These are phyloP conservation scores for Suillus ampliporus DNA, from an alignment of 768 basidiomycete species.

Conservation along the genomic window DNA sequence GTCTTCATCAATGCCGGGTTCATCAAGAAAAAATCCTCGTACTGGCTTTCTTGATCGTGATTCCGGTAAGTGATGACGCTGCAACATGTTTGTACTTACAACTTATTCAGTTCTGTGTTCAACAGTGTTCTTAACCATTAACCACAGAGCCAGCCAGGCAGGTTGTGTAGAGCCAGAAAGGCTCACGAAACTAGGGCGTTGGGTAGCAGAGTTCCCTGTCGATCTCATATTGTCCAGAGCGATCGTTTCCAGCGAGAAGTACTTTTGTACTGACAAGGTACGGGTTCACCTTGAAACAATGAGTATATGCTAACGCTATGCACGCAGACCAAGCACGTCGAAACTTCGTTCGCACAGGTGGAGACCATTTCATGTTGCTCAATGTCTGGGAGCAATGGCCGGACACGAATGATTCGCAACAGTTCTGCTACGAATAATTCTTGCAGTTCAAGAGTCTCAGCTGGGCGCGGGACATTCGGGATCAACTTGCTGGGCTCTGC, in stretches of 20 bases:
- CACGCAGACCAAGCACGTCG: conserved; percentile 98
- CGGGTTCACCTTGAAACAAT: conserved; percentile 24
- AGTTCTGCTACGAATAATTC: conserved; percentile 96
- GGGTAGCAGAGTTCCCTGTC: conserved; percentile 99
- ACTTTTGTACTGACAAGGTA: conserved; percentile 95
- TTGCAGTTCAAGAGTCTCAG: conserved; percentile 94
- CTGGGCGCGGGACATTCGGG: conserved; percentile 94
- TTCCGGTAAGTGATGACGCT: conserved; percentile 70
- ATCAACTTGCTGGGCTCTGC: conserved; percentile 93
- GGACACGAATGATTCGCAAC: conserved; percentile 95
- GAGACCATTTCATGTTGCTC: conserved; percentile 58
- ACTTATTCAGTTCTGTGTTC: conserved; percentile 2
- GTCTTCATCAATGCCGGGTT: conserved; percentile 99
- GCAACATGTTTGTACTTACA: conserved; percentile 7
- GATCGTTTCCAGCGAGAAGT: conserved; percentile 95
- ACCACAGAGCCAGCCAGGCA: conserved; percentile 95
- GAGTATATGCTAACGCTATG: conserved; percentile 31
- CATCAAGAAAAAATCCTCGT: conserved; percentile 98
- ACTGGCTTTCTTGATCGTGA: conserved; percentile 95
- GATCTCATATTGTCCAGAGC: conserved; percentile 98
- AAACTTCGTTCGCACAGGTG: conserved; percentile 94
- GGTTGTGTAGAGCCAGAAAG: conserved; percentile 98
- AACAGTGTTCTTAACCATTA: conserved; percentile 95
- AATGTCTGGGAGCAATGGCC: conserved; percentile 78
- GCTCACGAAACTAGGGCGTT: conserved; percentile 92